Percentiles rank a stretch among this genome's conserved stretches.
Conservation (phyloP, 192 early-diverging fungal genomes). For the Rhizoclosmatium globosum region DNA sequence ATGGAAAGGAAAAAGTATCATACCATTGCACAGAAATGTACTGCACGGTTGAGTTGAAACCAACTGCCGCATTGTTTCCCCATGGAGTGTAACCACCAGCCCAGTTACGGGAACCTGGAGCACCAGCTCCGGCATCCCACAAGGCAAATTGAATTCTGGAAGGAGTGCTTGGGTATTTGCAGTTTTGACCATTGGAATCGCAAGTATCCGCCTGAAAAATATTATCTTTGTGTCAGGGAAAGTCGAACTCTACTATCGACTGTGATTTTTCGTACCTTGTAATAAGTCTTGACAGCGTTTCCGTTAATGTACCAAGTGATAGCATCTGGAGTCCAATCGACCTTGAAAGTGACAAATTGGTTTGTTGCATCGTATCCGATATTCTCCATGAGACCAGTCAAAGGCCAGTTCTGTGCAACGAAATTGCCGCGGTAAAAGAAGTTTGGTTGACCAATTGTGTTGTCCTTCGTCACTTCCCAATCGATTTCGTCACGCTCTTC, state of each 20-base stretch:
- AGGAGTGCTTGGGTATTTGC: conserved; percentile 44
- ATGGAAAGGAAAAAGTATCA: not conserved
- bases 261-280: not conserved
- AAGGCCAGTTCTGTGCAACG: not conserved
- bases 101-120: conserved; percentile 42
- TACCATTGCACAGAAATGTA: conserved; percentile 49
- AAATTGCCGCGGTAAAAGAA: conserved; percentile 47
- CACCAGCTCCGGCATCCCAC: conserved; percentile 44
- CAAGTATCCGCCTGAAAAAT: conserved; percentile 5
- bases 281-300: not conserved
- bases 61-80: not conserved
- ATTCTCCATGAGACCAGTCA: not conserved
- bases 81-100: conserved; percentile 43
- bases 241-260: no score
- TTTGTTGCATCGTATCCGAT: not conserved
- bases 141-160: conserved; percentile 51
- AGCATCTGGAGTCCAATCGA: conserved; percentile 37
- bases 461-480: conserved; percentile 49
- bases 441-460: conserved; percentile 40
- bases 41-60: conserved; percentile 34
- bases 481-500: conserved; percentile 58
- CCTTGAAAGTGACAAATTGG: not conserved
- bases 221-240: not conserved
- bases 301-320: conserved; percentile 48
- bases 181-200: conserved; percentile 29